Evolutionary conservation across 129 eudicot genomes (phyloP).

Genomic region (Sambucus nigra): DNA sequence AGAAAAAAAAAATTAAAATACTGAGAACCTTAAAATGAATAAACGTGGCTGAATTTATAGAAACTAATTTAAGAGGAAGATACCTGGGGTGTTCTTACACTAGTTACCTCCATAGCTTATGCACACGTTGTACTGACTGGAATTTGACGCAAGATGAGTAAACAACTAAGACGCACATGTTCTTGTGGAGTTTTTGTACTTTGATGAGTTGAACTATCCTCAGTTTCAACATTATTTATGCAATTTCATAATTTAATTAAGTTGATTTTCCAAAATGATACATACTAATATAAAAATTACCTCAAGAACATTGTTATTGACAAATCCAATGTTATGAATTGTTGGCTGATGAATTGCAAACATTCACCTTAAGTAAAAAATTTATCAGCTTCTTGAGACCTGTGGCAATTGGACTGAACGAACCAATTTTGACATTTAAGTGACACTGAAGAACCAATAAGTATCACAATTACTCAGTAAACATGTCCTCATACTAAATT

Average conservation of each 20-base stretch:
- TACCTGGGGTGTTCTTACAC: conserved; percentile 98
- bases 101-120: conserved; percentile 99
- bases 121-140: conserved; percentile 97
- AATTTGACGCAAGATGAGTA: conserved; percentile 93
- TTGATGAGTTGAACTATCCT: conserved; percentile 33
- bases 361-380: too few species aligned
- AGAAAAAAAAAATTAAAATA: background rate
- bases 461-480: background rate
- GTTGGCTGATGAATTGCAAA: background rate
- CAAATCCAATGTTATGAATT: background rate
- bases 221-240: conserved; percentile 37
- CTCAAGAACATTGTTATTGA: background rate
- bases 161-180: conserved; percentile 91
- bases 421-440: background rate
- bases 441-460: background rate
- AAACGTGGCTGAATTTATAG: background rate
- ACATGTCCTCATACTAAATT: background rate
- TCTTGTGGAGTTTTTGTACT: conserved; percentile 75
- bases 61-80: background rate
- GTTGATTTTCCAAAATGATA: background rate
- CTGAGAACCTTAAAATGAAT: background rate
- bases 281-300: background rate
- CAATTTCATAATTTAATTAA: background rate
- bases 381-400: background rate
- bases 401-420: background rate